These are phyloP conservation scores for Macrophomina tecta DNA, from an alignment of 2,329 filamentous ascomycete genomes.

Conservation along the genomic window DNA sequence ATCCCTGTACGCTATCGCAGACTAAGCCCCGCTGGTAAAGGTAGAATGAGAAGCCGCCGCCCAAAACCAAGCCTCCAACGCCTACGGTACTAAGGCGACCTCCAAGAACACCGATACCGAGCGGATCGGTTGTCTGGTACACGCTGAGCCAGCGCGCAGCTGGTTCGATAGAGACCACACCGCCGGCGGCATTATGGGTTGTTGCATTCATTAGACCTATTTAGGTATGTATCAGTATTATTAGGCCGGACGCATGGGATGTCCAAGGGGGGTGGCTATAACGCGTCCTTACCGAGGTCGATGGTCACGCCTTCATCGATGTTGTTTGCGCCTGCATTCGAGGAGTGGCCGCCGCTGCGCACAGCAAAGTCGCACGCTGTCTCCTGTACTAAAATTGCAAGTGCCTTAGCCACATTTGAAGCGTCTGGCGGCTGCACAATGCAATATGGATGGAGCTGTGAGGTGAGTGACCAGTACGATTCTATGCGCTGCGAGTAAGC, in stretches of 20 bases:
- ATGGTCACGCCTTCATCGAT: conserved; percentile 33
- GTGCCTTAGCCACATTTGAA: conserved; percentile 32
- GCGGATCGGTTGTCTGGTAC: background rate
- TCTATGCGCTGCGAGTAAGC: conserved; percentile 30
- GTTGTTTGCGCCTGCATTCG: conserved; percentile 31
- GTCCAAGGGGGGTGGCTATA: background rate
- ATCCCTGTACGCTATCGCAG: conserved; percentile 36
- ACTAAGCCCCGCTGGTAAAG: conserved; percentile 35
- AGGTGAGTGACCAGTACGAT: conserved; percentile 32
- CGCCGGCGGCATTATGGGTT: background rate
- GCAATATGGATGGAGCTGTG: conserved; percentile 34
- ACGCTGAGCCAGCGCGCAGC: conserved; percentile 3
- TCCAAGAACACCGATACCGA: conserved; percentile 28
- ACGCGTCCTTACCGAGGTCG: conserved; percentile 28
- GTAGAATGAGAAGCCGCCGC: conserved; percentile 39
- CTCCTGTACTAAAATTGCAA: conserved; percentile 32
- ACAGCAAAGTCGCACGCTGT: conserved; percentile 29
- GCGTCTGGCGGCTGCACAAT: conserved; percentile 35
- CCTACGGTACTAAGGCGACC: conserved; percentile 39
- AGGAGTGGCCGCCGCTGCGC: conserved; percentile 33
- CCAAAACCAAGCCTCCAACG: conserved; percentile 37
- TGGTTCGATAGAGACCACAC: background rate
- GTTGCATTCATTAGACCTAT: background rate
- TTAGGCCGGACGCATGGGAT: background rate
- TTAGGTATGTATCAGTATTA: background rate